These are phyloP conservation scores for Alternaria triticina DNA, from an alignment of 2,329 filamentous ascomycete species.

Conservation along the genomic window DNA sequence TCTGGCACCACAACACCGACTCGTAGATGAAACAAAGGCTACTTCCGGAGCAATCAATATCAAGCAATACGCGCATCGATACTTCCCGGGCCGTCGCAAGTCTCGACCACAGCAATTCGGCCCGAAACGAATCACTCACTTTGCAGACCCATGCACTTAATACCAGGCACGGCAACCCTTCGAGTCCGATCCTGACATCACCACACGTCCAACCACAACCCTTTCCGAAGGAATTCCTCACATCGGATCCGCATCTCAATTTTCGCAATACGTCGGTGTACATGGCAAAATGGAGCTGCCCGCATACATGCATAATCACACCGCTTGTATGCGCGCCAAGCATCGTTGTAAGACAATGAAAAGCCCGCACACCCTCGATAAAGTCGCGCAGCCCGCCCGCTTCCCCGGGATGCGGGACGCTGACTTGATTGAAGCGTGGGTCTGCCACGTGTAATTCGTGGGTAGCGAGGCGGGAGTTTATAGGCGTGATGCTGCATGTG, in stretches of 20 bases:
- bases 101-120: not conserved
- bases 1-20: conserved; percentile 15
- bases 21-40: not conserved
- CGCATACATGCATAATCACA: conserved; percentile 36
- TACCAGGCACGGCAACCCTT: not conserved
- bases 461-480: conserved; percentile 3
- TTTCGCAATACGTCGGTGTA: not conserved
- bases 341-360: not conserved
- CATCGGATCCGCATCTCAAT: not conserved
- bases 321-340: conserved; percentile 32
- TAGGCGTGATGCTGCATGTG: not conserved
- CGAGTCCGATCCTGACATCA: conserved; percentile 3
- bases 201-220: not conserved
- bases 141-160: not conserved
- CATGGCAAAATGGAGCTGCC: conserved; percentile 16
- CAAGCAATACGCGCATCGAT: not conserved
- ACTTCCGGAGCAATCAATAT: not conserved
- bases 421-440: conserved; percentile 14
- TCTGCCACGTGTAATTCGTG: conserved; percentile 19
- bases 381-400: conserved; percentile 13
- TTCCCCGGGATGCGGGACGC: conserved; percentile 30
- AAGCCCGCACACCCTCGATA: not conserved
- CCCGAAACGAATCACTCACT: not conserved
- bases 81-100: not conserved
- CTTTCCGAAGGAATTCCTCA: not conserved